These are phyloP conservation scores for Fusarium sp. DNA, from an alignment of 2,329 filamentous ascomycete species.

Conservation along the genomic window DNA sequence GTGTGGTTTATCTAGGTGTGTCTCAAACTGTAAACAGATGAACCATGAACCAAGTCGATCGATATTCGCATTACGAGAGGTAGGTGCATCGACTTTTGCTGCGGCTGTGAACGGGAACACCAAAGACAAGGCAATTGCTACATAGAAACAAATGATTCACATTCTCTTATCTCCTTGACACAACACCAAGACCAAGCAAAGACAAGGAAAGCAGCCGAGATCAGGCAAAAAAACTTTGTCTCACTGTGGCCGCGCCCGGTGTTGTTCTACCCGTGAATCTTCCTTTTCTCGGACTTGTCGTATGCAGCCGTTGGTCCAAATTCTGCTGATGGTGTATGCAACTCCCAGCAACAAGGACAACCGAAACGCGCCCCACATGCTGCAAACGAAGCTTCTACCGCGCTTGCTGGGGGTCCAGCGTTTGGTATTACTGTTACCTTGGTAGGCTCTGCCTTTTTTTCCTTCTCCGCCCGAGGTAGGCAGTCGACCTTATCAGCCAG, in stretches of 20 bases:
- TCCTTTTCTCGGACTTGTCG: slow-evolving; percentile 35
- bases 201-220: neutral
- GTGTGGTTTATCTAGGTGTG: slow-evolving; percentile 7
- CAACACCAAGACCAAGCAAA: slow-evolving; percentile 1
- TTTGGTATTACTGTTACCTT: neutral
- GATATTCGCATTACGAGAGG: neutral
- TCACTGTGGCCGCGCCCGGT: slow-evolving; percentile 38
- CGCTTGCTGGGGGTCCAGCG: neutral
- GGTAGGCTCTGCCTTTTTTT: neutral
- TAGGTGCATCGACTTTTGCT: neutral
- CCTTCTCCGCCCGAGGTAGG: slow-evolving; percentile 20
- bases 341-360: slow-evolving; percentile 31
- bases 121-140: slow-evolving; percentile 2
- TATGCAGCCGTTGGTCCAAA: slow-evolving; percentile 35
- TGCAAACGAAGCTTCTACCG: slow-evolving; percentile 44
- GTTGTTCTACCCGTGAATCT: slow-evolving; percentile 22
- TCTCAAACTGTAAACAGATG: slow-evolving; percentile 25
- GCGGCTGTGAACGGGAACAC: slow-evolving; percentile 18
- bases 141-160: neutral
- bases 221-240: slow-evolving; percentile 22
- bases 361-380: slow-evolving; percentile 43
- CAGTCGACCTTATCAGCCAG: slow-evolving; percentile 42
- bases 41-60: slow-evolving; percentile 2
- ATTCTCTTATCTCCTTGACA: slow-evolving; percentile 16
- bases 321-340: slow-evolving; percentile 40